A percentile compares a stretch with the other conserved stretches of the same genome.
phyloP scores from a whole-genome alignment of 202 grass and related monocot species.

The Brachypodium distachyon region DNA sequence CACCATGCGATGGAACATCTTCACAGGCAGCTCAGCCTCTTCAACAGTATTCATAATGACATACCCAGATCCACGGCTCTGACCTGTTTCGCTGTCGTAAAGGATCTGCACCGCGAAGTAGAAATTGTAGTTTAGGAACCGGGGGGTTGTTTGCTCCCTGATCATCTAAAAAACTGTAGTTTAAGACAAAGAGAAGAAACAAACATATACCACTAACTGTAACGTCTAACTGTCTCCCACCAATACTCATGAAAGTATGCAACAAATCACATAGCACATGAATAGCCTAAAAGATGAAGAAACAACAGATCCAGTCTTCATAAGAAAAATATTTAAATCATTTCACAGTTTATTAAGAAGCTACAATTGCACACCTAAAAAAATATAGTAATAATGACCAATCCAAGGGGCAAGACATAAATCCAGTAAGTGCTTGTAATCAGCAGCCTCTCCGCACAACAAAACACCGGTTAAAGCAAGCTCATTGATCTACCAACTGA shows the following conservation, averaged over 20 bases:
- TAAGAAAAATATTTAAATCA: too few relatives aligned
- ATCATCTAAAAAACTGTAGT: too few relatives aligned
- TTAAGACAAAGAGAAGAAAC: too few relatives aligned
- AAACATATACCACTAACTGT: too few relatives aligned
- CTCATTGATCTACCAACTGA: too few relatives aligned
- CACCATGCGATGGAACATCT: conserved; percentile 58
- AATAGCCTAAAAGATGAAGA: too few relatives aligned
- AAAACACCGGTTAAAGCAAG: background rate
- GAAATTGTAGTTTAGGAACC: background rate
- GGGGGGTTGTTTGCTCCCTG: too few relatives aligned
- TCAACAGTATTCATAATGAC: conserved; percentile 67
- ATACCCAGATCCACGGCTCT: conserved; percentile 85
- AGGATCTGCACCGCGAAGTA: conserved; percentile 33
- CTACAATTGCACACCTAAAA: background rate
- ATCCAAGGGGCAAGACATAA: background rate
- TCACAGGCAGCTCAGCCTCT: conserved; percentile 65
- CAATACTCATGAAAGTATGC: too few relatives aligned
- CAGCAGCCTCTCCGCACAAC: background rate
- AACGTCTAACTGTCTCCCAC: too few relatives aligned
- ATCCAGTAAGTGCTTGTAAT: background rate
- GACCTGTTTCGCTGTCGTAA: conserved; percentile 60
- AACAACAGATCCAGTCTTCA: too few relatives aligned
- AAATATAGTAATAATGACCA: background rate
- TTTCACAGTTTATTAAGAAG: too few relatives aligned
- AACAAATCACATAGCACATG: too few relatives aligned